Evolutionary conservation across 2,329 filamentous ascomycete species (phyloP), one percentile per base, ranked within the genome.

Genomic region (Beauveria sp.): DNA sequence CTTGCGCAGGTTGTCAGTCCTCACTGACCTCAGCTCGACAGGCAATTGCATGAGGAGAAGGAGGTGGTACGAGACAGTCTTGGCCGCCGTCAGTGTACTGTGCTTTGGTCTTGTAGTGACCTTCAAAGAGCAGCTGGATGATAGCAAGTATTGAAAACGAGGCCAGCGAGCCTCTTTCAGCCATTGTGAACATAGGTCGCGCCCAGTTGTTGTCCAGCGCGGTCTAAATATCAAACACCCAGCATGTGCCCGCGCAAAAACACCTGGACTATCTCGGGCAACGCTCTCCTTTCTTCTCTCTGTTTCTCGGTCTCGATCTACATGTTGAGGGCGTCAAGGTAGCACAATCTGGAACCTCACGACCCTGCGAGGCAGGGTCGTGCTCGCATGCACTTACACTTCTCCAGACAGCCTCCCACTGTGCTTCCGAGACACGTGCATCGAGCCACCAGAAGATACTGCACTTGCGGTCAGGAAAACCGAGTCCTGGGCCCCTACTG

Each of bases 401-500:
- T 56, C 24, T 22, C 42, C n/a, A 46, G 46, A 38, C 26, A 46
- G 24, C 53, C 43, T 56, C 18, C 42, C 34, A 26, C 31, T 12
- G 24, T 52, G 40, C 57, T 60, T 60, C 57, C 48, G 57, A 60
- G 48, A 60, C 48, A 60, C 48, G 48, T 31, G 24, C n/a, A 22
- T 34, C 9, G 24, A 43, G 48, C 20, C 24, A 42, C 34, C 43
- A n/a, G 10, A 8, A 20, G n/a, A 40, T 7, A 20, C 24, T 34
- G n/a, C n/a, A 42, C 31, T 28, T 18, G 22, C 24, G 18, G 8
- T 28, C 16, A 40, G 14, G 5, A 20, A 2, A 5, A 24, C 18
- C 57, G 57, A 60, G 57, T 60, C 57, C 57, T 34, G 48, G 1
- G 10, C 40, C 26, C 48, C 34, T 38, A 38, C 34, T 55, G 52